Base-by-base conservation (phyloP, 441 rosid species). In the Euphorbia celastroides region DNA sequence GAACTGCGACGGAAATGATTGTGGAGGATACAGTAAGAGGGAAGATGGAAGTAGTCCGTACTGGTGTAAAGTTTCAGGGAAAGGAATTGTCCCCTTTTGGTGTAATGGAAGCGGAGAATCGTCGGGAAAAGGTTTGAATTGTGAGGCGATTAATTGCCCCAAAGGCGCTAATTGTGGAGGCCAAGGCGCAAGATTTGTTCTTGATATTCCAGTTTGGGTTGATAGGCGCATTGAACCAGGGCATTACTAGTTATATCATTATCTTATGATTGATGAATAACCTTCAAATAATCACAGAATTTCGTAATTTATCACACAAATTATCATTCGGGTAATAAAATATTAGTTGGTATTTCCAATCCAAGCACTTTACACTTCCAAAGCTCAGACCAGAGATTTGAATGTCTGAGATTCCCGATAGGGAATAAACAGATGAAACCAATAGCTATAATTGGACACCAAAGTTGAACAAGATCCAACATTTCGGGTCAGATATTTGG, bases 91-190 rank as follows among this genome's bases (percentile, higher is more conserved):
- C 0, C 65, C 65, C 27, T 61, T 22, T 14, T 36, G 65, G 52
- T 61, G 65, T 23, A 41, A n/a, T 2, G 19, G 19, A 7, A 14
- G 28, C 38, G 38, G 34, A 10, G 58, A 32, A 51, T 5, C 30
- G 30, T 57, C 42, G 4, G 64, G 55, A 7, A 32, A 63, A 65
- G 42, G 57, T 48, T 19, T 28, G 1, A 34, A 26, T 28, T 73
- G 76, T 58, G 28, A 31, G 11, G 60, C 72, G 22, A 9, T 67
- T 4, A 50, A 11, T 56, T 63, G 69, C 69, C 62, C 27, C 38
- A 6, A 22, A 7, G 23, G 42, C 25, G 36, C n/a, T 22, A 20
- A 30, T 14, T 64, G 66, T n/a, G 36, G 27, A 17, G 61, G 55
- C 51, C 25, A 25, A 32, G 48, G n/a, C 0, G 22, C n/a, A 0